Percentiles rank a stretch among this genome's conserved stretches.
These are phyloP conservation scores for Solanum pinnatisectum DNA, from an alignment of 257 asterid genomes.

Conservation along the genomic window DNA sequence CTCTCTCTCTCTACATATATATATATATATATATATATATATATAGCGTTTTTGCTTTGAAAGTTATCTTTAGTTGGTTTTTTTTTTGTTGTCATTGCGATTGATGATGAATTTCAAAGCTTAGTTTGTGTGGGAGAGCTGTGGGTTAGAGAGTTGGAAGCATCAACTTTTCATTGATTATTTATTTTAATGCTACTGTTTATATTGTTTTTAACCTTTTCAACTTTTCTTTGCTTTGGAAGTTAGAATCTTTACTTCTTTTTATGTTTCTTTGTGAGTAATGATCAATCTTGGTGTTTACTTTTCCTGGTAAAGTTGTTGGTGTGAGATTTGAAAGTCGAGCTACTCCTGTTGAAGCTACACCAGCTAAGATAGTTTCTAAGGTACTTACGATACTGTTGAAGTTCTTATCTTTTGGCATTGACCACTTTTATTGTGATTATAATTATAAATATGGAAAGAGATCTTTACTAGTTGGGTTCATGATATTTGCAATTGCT, in stretches of 20 bases:
- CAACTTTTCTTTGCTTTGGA: neutral
- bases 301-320: conserved; percentile 67
- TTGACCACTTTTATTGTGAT: neutral
- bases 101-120: too few species aligned
- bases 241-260: neutral
- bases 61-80: too few species aligned
- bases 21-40: too few species aligned
- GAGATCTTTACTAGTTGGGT: neutral
- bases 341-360: too few species aligned
- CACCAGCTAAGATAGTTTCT: conserved; percentile 23
- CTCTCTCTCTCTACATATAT: too few species aligned
- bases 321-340: conserved; percentile 66
- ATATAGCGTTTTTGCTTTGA: too few species aligned
- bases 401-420: neutral
- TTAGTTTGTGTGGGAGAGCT: too few species aligned
- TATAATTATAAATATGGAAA: neutral
- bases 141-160: too few species aligned
- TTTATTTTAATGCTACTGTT: neutral
- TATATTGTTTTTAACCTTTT: neutral
- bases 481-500: too few species aligned
- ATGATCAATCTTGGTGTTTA: neutral
- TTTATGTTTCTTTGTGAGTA: neutral
- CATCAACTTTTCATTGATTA: too few species aligned
- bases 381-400: conserved; percentile 4
- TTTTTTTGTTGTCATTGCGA: too few species aligned